Conservation (phyloP, 202 grass and related monocot genomes). For the Elaeis oleifera region DNA sequence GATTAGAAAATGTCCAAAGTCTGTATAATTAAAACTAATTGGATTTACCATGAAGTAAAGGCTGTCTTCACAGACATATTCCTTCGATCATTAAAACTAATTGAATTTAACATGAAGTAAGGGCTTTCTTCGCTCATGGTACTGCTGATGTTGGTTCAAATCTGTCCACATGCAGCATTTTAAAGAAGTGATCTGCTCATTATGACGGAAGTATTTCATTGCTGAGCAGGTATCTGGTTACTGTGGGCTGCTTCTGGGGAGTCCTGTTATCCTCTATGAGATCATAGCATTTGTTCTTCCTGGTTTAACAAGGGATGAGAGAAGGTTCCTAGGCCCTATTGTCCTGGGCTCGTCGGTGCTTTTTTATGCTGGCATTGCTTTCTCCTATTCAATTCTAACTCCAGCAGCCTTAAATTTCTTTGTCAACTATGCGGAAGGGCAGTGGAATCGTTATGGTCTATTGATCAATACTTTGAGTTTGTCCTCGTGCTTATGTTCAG, state of each 20-base stretch:
- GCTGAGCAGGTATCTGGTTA: slow-evolving; percentile 81
- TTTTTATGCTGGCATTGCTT: slow-evolving; percentile 82
- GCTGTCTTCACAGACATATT: too few species aligned
- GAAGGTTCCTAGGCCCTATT: slow-evolving; percentile 86
- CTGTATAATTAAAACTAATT: too few species aligned
- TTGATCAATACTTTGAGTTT: slow-evolving; percentile 98
- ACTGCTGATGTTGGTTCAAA: too few species aligned
- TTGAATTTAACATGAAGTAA: too few species aligned
- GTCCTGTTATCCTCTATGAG: slow-evolving; percentile 95
- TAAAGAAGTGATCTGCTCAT: slow-evolving; percentile 8
- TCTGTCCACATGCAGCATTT: neutral
- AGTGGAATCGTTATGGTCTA: slow-evolving; percentile 96
- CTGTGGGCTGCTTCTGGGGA: slow-evolving; percentile 91
- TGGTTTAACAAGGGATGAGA: slow-evolving; percentile 85
- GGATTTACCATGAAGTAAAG: too few species aligned
- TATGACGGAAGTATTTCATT: slow-evolving; percentile 9
- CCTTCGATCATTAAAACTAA: too few species aligned
- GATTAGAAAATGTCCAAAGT: too few species aligned
- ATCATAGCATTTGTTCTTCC: slow-evolving; percentile 95
- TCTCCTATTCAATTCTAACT: slow-evolving; percentile 83
- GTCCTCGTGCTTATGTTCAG: slow-evolving; percentile 94
- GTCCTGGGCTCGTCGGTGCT: slow-evolving; percentile 93
- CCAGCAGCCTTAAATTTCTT: slow-evolving; percentile 97
- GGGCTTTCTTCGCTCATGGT: too few species aligned
- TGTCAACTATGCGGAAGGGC: slow-evolving; percentile 91